Evolutionary conservation across 2,329 filamentous ascomycete genomes (phyloP).

Genomic region (Scedosporium apiospermum): DNA sequence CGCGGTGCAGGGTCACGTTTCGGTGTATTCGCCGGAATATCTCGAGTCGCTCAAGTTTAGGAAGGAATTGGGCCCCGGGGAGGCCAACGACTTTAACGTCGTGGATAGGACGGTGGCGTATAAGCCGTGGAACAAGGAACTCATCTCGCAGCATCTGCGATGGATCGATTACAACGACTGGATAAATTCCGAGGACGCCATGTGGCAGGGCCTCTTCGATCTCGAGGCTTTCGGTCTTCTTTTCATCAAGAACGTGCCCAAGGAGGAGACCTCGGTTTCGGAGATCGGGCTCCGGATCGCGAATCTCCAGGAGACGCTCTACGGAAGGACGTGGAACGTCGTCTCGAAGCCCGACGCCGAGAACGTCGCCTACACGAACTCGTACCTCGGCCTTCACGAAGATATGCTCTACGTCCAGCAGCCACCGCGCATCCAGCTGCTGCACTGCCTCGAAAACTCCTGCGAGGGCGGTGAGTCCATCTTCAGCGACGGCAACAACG

Average conservation of each 20-base stretch:
- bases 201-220: slow-evolving; percentile 52
- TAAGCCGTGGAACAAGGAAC: slow-evolving; percentile 30
- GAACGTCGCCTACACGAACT: slow-evolving; percentile 84
- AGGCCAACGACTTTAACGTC: slow-evolving; percentile 9
- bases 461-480: slow-evolving; percentile 74
- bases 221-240: slow-evolving; percentile 63
- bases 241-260: slow-evolving; percentile 66
- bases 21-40: slow-evolving; percentile 21
- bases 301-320: slow-evolving; percentile 76
- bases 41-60: slow-evolving; percentile 14
- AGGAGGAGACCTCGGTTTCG: slow-evolving; percentile 54
- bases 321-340: slow-evolving; percentile 86
- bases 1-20: slow-evolving; percentile 20
- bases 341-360: slow-evolving; percentile 71
- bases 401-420: slow-evolving; percentile 80
- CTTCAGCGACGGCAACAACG: slow-evolving; percentile 68
- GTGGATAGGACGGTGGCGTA: slow-evolving; percentile 16
- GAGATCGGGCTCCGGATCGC: slow-evolving; percentile 65
- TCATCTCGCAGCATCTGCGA: slow-evolving; percentile 31
- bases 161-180: slow-evolving; percentile 64
- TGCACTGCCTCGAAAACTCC: slow-evolving; percentile 81
- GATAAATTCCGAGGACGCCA: slow-evolving; percentile 45
- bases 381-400: slow-evolving; percentile 81
- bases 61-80: background rate
- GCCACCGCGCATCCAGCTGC: slow-evolving; percentile 72